Percentiles rank a stretch among this genome's conserved stretches.
These are phyloP conservation scores for Metarhizium brunneum DNA, from an alignment of 2,329 filamentous ascomycete genomes.

Conservation along the genomic window DNA sequence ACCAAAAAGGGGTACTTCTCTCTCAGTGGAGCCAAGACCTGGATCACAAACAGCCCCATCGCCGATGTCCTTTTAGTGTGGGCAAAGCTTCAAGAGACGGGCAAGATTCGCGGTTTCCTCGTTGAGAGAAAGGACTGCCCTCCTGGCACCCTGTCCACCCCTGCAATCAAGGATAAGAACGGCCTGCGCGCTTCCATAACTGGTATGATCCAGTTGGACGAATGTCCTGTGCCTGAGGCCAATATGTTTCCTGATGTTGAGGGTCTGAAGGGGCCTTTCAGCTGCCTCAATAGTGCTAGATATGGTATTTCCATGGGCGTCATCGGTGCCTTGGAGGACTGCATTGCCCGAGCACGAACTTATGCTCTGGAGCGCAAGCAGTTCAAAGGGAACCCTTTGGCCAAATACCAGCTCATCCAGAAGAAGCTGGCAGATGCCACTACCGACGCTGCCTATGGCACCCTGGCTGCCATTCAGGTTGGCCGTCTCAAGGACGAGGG, in stretches of 20 bases:
- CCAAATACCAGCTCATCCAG: conserved; percentile 93
- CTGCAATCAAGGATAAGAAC: conserved; percentile 89
- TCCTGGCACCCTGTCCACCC: conserved; percentile 81
- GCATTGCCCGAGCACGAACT: conserved; percentile 66
- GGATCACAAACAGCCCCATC: conserved; percentile 93
- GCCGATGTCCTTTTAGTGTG: conserved; percentile 79
- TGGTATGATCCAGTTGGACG: conserved; percentile 94
- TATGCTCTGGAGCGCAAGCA: conserved; percentile 93
- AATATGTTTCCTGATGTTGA: conserved; percentile 94
- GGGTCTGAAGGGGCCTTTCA: conserved; percentile 81
- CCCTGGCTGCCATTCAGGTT: conserved; percentile 84
- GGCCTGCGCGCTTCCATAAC: conserved; percentile 88
- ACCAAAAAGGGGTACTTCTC: conserved; percentile 74
- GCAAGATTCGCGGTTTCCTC: conserved; percentile 89
- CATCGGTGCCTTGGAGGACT: conserved; percentile 91
- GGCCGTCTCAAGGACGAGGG: conserved; percentile 88
- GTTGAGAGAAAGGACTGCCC: conserved; percentile 81
- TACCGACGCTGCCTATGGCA: conserved; percentile 85
- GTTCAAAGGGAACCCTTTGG: conserved; percentile 91
- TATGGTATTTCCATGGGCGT: conserved; percentile 91
- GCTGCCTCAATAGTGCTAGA: conserved; percentile 86
- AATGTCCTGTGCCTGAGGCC: conserved; percentile 75
- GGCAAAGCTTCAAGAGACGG: conserved; percentile 85
- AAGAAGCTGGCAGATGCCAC: conserved; percentile 93
- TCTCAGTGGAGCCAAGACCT: conserved; percentile 78